Evolutionary conservation across 805 yeast genomes (phyloP), one percentile per base, ranked within the genome.

Genomic region (Metschnikowia picachoensis): DNA sequence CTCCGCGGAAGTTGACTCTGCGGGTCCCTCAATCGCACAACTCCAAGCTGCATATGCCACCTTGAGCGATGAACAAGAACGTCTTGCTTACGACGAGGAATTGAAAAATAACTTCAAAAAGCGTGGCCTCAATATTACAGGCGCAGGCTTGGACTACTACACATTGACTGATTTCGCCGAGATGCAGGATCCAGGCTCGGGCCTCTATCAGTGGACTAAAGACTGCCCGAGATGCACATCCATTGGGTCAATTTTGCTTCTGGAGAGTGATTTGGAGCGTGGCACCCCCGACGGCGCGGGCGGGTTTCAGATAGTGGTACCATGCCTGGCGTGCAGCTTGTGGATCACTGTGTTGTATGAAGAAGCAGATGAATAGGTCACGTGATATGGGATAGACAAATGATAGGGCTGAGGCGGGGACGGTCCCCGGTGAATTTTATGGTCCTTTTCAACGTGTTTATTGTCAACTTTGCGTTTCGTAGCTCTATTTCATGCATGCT

Each of bases 311-410:
- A 74, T 91, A 1, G 72, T 87, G 17, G 80, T 87, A 0, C 96
- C 91, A 58, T 92, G 98, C 61, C 60, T 68, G 11, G 82, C 86
- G 30, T 92, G 98, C 62, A 87, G 95, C 61, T 61, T 90, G 29
- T 92, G 97, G 96, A 65, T 92, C 25, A 80, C 80, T 41, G 90
- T 92, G 2, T 75, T 73, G 52, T 87, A 83, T 58, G 79, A 72
- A 53, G 90, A 80, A 52, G 69, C 55, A 25, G 32, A 15, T 9
- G 46, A 43, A 20, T 39, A 7, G 62, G 60, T 9, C 15, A 8
- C 32, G 32, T 30, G 32, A n/a, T 6, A n/a, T 20, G 7, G 2
- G 7, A 2, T 4, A 7, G 25, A 2, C 25, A 20, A 20, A 20
- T 20, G 25, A 20, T 20, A 5, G 25, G 7, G 5, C 7, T 20